A percentile compares a stretch with the other conserved stretches of the same genome.
Conservation (phyloP, 345 rosid genomes). For the Adansonia digitata region DNA sequence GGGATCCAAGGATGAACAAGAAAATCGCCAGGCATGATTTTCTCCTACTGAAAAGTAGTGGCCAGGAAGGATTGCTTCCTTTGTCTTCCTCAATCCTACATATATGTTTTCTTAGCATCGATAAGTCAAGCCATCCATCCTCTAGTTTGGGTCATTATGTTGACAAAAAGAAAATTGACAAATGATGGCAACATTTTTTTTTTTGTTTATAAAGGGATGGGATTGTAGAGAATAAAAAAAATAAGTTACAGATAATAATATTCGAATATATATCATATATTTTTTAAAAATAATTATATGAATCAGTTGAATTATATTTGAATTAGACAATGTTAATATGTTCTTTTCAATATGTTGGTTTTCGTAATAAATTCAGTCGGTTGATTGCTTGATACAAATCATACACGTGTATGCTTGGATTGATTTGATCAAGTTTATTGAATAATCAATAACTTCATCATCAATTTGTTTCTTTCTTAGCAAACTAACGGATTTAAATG, state of each 20-base stretch:
- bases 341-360: neutral
- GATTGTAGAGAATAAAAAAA: no score
- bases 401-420: neutral
- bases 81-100: conserved; percentile 27
- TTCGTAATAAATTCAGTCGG: conserved; percentile 12
- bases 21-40: neutral
- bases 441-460: no score
- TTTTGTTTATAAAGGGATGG: no score
- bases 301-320: neutral
- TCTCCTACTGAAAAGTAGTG: conserved; percentile 4
- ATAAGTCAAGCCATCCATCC: conserved; percentile 12
- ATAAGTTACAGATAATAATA: no score
- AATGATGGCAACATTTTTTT: neutral
- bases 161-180: neutral
- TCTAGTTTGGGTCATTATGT: neutral
- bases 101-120: conserved; percentile 12
- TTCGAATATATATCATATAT: neutral
- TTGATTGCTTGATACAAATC: neutral
- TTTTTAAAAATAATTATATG: neutral
- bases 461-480: neutral
- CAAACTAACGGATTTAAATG: neutral
- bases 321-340: neutral
- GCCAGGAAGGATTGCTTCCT: conserved; percentile 9
- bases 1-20: conserved; percentile 18
- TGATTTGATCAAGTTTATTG: no score